Base-by-base conservation (phyloP, 1,284 basidiomycete genomes). In the Heterobasidion annosum region DNA sequence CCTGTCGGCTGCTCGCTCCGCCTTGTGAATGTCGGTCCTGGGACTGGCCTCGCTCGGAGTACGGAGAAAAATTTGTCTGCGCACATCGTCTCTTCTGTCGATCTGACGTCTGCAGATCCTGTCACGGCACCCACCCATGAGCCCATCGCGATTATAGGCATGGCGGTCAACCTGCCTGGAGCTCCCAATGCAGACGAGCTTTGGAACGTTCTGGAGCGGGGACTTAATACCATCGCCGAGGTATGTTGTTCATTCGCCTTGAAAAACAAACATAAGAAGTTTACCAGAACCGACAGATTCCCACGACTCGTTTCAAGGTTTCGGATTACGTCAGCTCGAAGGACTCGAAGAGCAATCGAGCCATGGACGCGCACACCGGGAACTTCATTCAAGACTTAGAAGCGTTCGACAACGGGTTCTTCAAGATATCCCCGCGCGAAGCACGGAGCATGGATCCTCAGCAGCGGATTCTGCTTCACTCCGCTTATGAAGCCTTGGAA, bases 401-500 rank as follows among this genome's bases (percentile, higher is more conserved):
- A 57, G 71, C 73, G 48, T 89, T 89, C 61, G 86, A 89, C 64
- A 73, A 85, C 63, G 70, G 70, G 58, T 86, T 88, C 64, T 88
- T 89, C 73, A 77, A 78, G 56, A 77, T 88, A 40, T 85, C 81
- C 50, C 86, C 85, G 1, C 74, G 85, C 4, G 86, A 88, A 65
- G 85, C 85, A 7, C 77, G 70, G 54, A 78, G 73, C 63, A 87
- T 88, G 82, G 85, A 88, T 62, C 86, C 86, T 5, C 86, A 88
- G 60, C 85, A 87, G 60, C 76, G 85, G 3, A 59, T 88, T 16
- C 68, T 88, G 2, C 72, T 88, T 25, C 84, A 83, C 34, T 73
- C 77, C 1, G 82, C 82, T 1, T 78, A 86, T 52, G 75, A 84
- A 56, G 86, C 86, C 0, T 68, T 89, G 6, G 86, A 88, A 64